These are phyloP conservation scores for Entomortierella chlamydospora DNA, from an alignment of 192 early-diverging fungal species.

Conservation along the genomic window DNA sequence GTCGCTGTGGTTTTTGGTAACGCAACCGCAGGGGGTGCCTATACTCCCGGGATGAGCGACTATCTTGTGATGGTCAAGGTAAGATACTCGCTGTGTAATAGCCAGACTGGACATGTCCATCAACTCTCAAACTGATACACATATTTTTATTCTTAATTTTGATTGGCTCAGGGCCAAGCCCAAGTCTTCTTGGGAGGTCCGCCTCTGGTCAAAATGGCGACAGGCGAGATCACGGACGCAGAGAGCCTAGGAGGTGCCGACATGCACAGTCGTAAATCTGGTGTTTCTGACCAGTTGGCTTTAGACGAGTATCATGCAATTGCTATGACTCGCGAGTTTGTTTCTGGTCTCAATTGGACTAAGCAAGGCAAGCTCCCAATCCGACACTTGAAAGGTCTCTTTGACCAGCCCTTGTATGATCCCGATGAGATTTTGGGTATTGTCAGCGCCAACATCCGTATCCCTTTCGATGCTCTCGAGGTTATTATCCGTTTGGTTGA, in stretches of 20 bases:
- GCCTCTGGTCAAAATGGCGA: slow-evolving; percentile 75
- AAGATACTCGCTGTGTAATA: not conserved
- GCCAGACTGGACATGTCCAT: not conserved
- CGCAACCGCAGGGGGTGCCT: slow-evolving; percentile 75
- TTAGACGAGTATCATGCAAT: slow-evolving; percentile 72
- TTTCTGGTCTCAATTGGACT: slow-evolving; percentile 66
- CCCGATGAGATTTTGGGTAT: slow-evolving; percentile 72
- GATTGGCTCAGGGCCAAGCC: slow-evolving; percentile 58
- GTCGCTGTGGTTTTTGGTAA: slow-evolving; percentile 72
- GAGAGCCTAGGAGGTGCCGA: slow-evolving; percentile 75
- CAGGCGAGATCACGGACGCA: slow-evolving; percentile 72
- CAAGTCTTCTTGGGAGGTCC: slow-evolving; percentile 76
- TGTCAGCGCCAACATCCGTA: slow-evolving; percentile 72
- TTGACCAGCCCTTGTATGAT: slow-evolving; percentile 69
- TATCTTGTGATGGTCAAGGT: slow-evolving; percentile 76
- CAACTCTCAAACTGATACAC: not conserved
- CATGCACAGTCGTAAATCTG: slow-evolving; percentile 73
- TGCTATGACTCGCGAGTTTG: slow-evolving; percentile 71
- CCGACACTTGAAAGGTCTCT: slow-evolving; percentile 53
- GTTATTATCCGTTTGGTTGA: slow-evolving; percentile 74
- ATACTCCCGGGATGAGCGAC: slow-evolving; percentile 72
- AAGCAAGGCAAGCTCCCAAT: slow-evolving; percentile 60
- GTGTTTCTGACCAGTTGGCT: slow-evolving; percentile 71
- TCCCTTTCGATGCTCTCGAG: slow-evolving; percentile 72
- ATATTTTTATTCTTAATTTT: not conserved